Base-by-base conservation (phyloP, 306 rosid genomes). In the Glycine soja region DNA sequence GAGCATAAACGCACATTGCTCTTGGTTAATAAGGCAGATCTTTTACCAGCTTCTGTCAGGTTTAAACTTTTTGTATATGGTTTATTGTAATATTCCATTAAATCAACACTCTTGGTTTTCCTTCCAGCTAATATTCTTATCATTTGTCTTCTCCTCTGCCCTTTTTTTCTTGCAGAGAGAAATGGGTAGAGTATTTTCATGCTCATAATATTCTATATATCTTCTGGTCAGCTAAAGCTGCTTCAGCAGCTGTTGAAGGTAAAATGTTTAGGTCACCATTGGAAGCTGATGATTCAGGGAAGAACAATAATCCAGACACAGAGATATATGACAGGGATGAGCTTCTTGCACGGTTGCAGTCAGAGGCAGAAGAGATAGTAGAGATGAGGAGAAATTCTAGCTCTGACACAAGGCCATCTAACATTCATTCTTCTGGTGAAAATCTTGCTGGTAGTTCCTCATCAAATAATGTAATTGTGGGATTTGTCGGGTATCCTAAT, bases 201-300 rank as follows among this genome's bases (percentile, higher is more conserved):
- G 78, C 66, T 14, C 92, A 88, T 61, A 54, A 83, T 51, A 88
- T 92, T 76, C 87, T 90, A 58, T 87, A 84, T 72, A 78, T 90
- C 62, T 92, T 90, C 80, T 92, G 97, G 97, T 92, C 97, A 4
- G 95, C 97, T 53, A 92, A 92, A 85, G 92, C 93, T 57, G 97
- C 97, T 62, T 48, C 92, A 72, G 90, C 90, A 19, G 54, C 93
- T 77, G 84, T 88, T 19, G 95, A 89, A 47, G 95, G 93, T 66
- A 89, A 89, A 84, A 71, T 8, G 15, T 77, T 85, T 70, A 38
- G 42, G 68, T 80, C 74, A 40, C 61, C 54, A 13, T 79, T 52
- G 82, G 75, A 32, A 69, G 63, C 86, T 38, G 76, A 80, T 62
- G 62, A 78, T 72, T 34, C 15, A 54, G 84, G 57, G 70, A 83